A percentile compares a stretch with the other conserved stretches of the same genome.
These are phyloP conservation scores for Trichoderma oligosporum DNA, from an alignment of 2,329 filamentous ascomycete genomes.

Conservation along the genomic window DNA sequence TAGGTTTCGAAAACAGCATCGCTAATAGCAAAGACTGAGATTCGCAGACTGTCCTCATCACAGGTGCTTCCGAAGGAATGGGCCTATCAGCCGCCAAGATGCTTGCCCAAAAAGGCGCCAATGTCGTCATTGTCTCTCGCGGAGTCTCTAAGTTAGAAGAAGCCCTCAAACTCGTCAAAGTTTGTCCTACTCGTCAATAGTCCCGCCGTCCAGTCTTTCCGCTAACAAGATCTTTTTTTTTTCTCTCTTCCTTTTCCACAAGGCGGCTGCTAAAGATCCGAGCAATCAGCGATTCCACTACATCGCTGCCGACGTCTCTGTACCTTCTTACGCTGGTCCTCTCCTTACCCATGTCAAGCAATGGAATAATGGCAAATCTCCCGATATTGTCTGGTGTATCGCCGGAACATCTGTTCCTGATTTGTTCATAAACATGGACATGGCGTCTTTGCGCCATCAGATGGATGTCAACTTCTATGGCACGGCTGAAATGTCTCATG, in stretches of 20 bases:
- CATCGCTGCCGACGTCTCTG: slow-evolving; percentile 78
- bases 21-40: not conserved
- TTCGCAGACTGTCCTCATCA: slow-evolving; percentile 75
- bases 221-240: slow-evolving; percentile 2
- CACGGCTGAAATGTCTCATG: slow-evolving; percentile 78
- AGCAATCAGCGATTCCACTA: slow-evolving; percentile 73
- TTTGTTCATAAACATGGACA: slow-evolving; percentile 72
- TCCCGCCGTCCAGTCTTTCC: too few relatives aligned
- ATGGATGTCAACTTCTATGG: slow-evolving; percentile 95
- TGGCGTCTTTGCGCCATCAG: slow-evolving; percentile 64
- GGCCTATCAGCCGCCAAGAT: slow-evolving; percentile 71
- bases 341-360: slow-evolving; percentile 67
- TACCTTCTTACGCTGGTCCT: slow-evolving; percentile 62
- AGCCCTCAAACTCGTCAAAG: slow-evolving; percentile 63
- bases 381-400: slow-evolving; percentile 88
- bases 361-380: slow-evolving; percentile 72
- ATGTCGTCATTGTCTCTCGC: slow-evolving; percentile 80
- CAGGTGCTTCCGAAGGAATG: slow-evolving; percentile 91
- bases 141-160: slow-evolving; percentile 69
- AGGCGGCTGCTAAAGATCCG: slow-evolving; percentile 64
- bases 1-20: not conserved
- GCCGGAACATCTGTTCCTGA: slow-evolving; percentile 71
- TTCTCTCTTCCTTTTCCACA: slow-evolving; percentile 15
- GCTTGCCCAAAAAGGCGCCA: slow-evolving; percentile 78
- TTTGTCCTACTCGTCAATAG: slow-evolving; percentile 32